phyloP scores from a whole-genome alignment of 2,329 filamentous ascomycete species.

The Fusarium tuaranense region DNA sequence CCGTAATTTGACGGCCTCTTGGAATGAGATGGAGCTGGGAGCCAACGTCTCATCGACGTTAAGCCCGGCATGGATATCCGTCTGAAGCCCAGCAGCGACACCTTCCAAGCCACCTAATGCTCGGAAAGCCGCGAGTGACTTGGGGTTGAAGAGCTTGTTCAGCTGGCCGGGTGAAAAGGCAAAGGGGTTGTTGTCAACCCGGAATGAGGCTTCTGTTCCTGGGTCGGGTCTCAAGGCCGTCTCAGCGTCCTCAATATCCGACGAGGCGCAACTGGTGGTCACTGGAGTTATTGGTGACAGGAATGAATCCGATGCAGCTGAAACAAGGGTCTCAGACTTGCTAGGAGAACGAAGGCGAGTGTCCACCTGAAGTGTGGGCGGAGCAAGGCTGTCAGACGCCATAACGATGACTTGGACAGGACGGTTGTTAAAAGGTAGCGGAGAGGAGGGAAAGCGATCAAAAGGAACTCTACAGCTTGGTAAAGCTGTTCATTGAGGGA shows the following conservation, averaged over 20 bases:
- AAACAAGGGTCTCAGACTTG: background rate
- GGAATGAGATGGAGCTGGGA: background rate
- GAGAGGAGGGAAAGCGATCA: background rate
- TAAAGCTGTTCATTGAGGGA: background rate
- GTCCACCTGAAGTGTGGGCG: background rate
- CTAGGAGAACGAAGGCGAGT: background rate
- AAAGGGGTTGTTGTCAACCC: slow-evolving; percentile 1
- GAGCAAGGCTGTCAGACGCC: background rate
- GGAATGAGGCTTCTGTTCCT: background rate
- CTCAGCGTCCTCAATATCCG: background rate
- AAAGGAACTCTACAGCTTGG: background rate
- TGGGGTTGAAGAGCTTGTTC: slow-evolving; percentile 6
- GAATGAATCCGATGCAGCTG: background rate
- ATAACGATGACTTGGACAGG: background rate
- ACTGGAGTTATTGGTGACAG: background rate
- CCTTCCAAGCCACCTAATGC: background rate
- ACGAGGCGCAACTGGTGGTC: background rate
- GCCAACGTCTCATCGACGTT: background rate
- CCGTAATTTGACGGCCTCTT: background rate
- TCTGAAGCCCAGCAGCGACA: background rate
- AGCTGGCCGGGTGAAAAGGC: slow-evolving; percentile 4
- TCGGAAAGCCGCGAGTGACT: background rate
- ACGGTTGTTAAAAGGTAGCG: background rate
- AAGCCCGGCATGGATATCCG: background rate
- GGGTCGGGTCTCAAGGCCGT: background rate